Percentiles rank a stretch among this genome's conserved stretches.
Evolutionary conservation across 2,329 filamentous ascomycete species (phyloP).

Genomic region (Macrophomina tecta): DNA sequence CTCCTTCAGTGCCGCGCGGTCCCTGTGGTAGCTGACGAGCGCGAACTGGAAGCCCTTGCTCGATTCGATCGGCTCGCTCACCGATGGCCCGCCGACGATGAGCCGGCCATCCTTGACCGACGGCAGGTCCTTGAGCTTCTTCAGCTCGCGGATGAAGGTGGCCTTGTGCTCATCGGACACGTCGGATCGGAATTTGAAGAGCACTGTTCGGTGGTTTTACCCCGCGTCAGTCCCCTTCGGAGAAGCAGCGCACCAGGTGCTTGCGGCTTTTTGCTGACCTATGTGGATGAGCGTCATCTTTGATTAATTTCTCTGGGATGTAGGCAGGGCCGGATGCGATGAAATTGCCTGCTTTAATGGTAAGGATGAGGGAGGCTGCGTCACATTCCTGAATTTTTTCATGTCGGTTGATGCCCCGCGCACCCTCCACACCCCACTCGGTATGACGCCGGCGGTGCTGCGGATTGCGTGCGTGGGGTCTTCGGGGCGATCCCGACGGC

Average conservation of each 20-base stretch:
- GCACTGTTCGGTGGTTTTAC: constrained; percentile 23
- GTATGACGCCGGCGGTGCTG: too few species aligned
- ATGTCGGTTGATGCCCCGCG: too few species aligned
- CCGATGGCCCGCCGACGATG: constrained; percentile 59
- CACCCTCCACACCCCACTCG: too few species aligned
- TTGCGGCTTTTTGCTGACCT: neutral
- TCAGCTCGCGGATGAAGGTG: constrained; percentile 55
- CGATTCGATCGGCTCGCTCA: constrained; percentile 58
- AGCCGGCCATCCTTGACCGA: constrained; percentile 58
- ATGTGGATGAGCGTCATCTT: constrained; percentile 23
- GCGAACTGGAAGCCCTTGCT: constrained; percentile 62
- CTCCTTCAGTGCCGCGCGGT: constrained; percentile 52
- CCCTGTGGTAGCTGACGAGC: constrained; percentile 59
- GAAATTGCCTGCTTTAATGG: too few species aligned
- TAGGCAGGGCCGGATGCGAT: too few species aligned
- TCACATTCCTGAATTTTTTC: too few species aligned
- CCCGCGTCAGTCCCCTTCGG: too few species aligned
- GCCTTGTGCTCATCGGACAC: constrained; percentile 50
- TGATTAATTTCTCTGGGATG: neutral
- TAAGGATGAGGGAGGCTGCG: too few species aligned
- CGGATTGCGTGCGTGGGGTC: too few species aligned
- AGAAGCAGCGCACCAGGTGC: too few species aligned
- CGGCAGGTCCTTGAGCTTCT: constrained; percentile 55
- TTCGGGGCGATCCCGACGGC: too few species aligned
- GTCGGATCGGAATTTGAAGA: constrained; percentile 34